phyloP scores from a whole-genome alignment of 2,329 filamentous ascomycete species.

The Exserohilum rostratum region DNA sequence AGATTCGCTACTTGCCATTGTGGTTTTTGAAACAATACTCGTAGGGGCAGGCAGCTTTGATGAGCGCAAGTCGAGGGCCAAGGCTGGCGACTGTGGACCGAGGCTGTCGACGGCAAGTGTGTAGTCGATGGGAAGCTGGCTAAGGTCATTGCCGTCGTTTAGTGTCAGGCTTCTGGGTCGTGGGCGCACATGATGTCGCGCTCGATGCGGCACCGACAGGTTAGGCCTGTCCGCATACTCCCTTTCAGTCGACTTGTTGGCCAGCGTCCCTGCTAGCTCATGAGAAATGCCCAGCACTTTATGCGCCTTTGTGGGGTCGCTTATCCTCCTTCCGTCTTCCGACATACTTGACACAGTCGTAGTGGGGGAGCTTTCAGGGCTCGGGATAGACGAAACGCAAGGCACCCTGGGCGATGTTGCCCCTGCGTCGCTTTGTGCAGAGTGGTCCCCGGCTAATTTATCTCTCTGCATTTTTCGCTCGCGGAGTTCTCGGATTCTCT shows the following conservation, averaged over 20 bases:
- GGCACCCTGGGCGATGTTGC: slow-evolving; percentile 43
- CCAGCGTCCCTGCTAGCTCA: slow-evolving; percentile 8
- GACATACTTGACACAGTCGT: slow-evolving; percentile 42
- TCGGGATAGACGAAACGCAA: slow-evolving; percentile 42
- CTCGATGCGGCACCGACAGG: slow-evolving; percentile 19
- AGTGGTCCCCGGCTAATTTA: slow-evolving; percentile 44
- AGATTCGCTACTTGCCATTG: slow-evolving; percentile 22
- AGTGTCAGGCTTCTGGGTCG: slow-evolving; percentile 41
- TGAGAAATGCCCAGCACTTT: slow-evolving; percentile 48
- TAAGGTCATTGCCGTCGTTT: slow-evolving; percentile 43
- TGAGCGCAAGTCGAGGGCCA: slow-evolving; percentile 14
- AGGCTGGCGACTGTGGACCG: slow-evolving; percentile 27
- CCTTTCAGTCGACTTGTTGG: slow-evolving; percentile 5
- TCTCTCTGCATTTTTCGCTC: slow-evolving; percentile 63
- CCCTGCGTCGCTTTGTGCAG: slow-evolving; percentile 49
- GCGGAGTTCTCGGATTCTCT: slow-evolving; percentile 63
- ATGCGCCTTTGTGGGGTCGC: slow-evolving; percentile 49
- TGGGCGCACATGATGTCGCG: slow-evolving; percentile 23
- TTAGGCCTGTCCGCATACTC: slow-evolving; percentile 10
- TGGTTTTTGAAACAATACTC: slow-evolving; percentile 29
- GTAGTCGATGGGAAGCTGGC: slow-evolving; percentile 50
- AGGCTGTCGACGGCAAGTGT: slow-evolving; percentile 45
- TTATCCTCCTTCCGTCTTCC: slow-evolving; percentile 29
- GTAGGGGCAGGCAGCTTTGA: slow-evolving; percentile 20
- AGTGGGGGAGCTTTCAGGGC: slow-evolving; percentile 39